phyloP scores from a whole-genome alignment of 139 green algal species.

The Chlorella sorokiniana region DNA sequence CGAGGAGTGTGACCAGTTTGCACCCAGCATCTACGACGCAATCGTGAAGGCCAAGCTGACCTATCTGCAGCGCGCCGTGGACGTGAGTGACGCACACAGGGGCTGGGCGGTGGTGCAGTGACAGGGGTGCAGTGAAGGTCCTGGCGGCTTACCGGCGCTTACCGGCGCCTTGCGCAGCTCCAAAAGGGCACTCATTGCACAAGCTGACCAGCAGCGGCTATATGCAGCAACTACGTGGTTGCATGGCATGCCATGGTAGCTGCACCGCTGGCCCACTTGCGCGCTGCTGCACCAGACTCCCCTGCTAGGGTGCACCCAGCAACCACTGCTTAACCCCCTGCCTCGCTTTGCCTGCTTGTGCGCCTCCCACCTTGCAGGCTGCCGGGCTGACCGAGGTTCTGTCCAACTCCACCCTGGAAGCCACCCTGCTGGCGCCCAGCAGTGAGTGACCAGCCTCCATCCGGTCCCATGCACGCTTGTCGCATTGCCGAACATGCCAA shows the following conservation, averaged over 20 bases:
- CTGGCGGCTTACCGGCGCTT: not conserved
- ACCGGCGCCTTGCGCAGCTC: no score
- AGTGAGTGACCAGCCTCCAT: not conserved
- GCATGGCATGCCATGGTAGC: no score
- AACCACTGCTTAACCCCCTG: no score
- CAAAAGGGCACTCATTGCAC: no score
- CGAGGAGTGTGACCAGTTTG: not conserved
- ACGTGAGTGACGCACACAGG: not conserved
- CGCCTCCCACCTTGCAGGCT: not conserved
- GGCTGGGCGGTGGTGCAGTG: not conserved
- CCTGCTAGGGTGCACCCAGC: no score
- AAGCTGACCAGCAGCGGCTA: no score
- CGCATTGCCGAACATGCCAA: no score
- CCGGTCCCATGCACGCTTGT: not conserved
- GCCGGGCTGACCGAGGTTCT: not conserved
- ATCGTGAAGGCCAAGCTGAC: not conserved
- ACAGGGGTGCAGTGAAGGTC: not conserved
- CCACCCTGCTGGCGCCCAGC: not conserved
- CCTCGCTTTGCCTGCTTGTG: not conserved
- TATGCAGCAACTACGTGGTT: no score
- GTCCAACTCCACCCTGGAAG: not conserved
- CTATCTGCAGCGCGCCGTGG: not conserved
- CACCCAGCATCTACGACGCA: not conserved
- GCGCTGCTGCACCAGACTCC: no score
- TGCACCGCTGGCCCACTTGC: no score